Percentiles rank a stretch among this genome's conserved stretches.
Conservation (phyloP, 129 eudicot species). For the Pseudognaphalium luteoalbum region DNA sequence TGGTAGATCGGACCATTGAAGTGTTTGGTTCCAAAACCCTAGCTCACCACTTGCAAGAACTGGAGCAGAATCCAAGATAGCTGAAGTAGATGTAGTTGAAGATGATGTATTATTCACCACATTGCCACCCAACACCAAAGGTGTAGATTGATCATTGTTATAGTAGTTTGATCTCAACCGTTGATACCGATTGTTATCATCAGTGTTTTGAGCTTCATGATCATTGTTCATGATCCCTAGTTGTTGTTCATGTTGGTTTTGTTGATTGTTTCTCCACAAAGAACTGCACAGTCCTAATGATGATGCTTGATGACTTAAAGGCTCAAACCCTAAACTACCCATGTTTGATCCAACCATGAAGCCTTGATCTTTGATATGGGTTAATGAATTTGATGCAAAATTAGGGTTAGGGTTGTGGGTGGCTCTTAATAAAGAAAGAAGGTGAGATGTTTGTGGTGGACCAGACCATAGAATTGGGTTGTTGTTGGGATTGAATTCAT, state of each 20-base stretch:
- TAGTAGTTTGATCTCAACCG: slow-evolving; percentile 55
- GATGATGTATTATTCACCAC: slow-evolving; percentile 18
- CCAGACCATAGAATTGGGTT: slow-evolving; percentile 56
- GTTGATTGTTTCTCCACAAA: slow-evolving; percentile 48
- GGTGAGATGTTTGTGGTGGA: slow-evolving; percentile 58
- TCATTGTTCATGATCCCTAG: slow-evolving; percentile 43
- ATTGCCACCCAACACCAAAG: slow-evolving; percentile 57
- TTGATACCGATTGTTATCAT: slow-evolving; percentile 46
- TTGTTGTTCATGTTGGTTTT: slow-evolving; percentile 39
- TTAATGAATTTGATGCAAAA: not conserved
- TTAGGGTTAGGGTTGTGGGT: slow-evolving; percentile 63
- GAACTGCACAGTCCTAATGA: slow-evolving; percentile 41
- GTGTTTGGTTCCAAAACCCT: slow-evolving; percentile 63
- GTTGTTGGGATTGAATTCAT: slow-evolving; percentile 27
- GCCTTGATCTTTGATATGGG: slow-evolving; percentile 46
- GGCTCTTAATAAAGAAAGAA: slow-evolving; percentile 68
- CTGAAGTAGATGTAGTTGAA: slow-evolving; percentile 36
- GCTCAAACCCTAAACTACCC: slow-evolving; percentile 47
- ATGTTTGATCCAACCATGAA: slow-evolving; percentile 44
- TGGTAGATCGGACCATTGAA: slow-evolving; percentile 65
- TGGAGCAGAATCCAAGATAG: slow-evolving; percentile 59
- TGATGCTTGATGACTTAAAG: slow-evolving; percentile 29
- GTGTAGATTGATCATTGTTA: slow-evolving; percentile 33
- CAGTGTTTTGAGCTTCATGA: slow-evolving; percentile 42
- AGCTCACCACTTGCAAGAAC: slow-evolving; percentile 55